Conservation (phyloP, 257 asterid genomes). For the Penstemon barbatus region DNA sequence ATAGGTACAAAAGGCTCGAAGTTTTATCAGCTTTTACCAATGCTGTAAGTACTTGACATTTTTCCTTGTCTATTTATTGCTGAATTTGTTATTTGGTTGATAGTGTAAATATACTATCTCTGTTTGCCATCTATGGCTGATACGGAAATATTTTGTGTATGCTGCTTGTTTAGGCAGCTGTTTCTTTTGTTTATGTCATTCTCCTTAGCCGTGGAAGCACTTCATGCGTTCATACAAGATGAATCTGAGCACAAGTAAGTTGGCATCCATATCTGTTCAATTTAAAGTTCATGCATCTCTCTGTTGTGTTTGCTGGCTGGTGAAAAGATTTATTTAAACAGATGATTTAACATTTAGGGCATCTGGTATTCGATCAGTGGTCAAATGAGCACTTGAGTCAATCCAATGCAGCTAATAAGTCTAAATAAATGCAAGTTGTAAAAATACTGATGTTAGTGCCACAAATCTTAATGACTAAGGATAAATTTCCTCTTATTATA, state of each 20-base stretch:
- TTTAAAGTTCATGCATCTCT: constrained; percentile 7
- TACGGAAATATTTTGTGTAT: constrained; percentile 25
- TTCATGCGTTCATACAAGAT: constrained; percentile 94
- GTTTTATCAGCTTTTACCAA: constrained; percentile 90
- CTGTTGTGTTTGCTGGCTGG: constrained; percentile 7
- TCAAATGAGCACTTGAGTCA: not conserved
- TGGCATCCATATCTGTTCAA: constrained; percentile 21
- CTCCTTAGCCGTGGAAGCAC: constrained; percentile 97
- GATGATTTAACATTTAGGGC: constrained; percentile 2
- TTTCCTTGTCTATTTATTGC: constrained; percentile 4
- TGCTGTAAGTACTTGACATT: constrained; percentile 67
- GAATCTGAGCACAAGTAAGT: constrained; percentile 99
- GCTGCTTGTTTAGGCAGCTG: constrained; percentile 91
- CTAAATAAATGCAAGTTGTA: not conserved
- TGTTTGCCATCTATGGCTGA: constrained; percentile 28
- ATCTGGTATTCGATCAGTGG: constrained; percentile 12
- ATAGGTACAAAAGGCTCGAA: constrained; percentile 84
- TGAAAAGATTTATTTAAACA: not conserved
- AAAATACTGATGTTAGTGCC: not conserved
- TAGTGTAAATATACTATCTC: constrained; percentile 5
- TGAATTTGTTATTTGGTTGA: constrained; percentile 1
- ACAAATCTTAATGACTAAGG: too few relatives aligned
- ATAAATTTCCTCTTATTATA: not conserved
- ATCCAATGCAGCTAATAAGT: not conserved
- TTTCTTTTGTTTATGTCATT: constrained; percentile 94